A percentile compares a stretch with the other conserved stretches of the same genome.
Conservation (phyloP, 352 stramenopile genomes). For the Globisporangium apiculatum region DNA sequence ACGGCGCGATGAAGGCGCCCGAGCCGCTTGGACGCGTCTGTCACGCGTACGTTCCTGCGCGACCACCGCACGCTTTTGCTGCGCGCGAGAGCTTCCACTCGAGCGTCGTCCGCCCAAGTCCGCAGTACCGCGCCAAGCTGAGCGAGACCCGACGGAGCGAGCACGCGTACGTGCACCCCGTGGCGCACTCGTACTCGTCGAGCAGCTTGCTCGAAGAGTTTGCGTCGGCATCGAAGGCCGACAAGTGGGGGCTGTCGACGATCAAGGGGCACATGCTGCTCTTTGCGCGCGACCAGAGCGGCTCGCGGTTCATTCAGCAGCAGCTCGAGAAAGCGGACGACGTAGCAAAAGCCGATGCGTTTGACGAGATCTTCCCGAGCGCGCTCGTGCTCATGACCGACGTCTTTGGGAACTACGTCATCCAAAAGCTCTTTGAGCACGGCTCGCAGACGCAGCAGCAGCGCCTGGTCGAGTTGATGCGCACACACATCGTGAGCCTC, state of each 20-base stretch:
- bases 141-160: slow-evolving; percentile 19
- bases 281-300: slow-evolving; percentile 83
- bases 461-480: slow-evolving; percentile 81
- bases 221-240: slow-evolving; percentile 49
- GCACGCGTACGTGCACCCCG: slow-evolving; percentile 39
- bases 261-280: slow-evolving; percentile 82
- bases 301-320: slow-evolving; percentile 85
- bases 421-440: slow-evolving; percentile 97
- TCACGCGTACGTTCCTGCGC: slow-evolving; percentile 1
- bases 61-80: slow-evolving; percentile 12
- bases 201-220: slow-evolving; percentile 81
- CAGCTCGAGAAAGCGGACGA: slow-evolving; percentile 84
- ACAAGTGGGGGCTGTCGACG: slow-evolving; percentile 74
- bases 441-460: slow-evolving; percentile 85
- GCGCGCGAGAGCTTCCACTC: slow-evolving; percentile 16
- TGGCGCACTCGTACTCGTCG: slow-evolving; percentile 58
- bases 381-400: slow-evolving; percentile 84
- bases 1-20: slow-evolving; percentile 5
- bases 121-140: slow-evolving; percentile 27
- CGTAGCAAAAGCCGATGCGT: slow-evolving; percentile 57
- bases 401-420: slow-evolving; percentile 99
- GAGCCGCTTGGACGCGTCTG: slow-evolving; percentile 5
- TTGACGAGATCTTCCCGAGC: slow-evolving; percentile 79
- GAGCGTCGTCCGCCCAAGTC: slow-evolving; percentile 17
- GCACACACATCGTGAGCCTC: slow-evolving; percentile 92